A percentile compares a stretch with the other conserved stretches of the same genome.
Conservation (phyloP, 495 filamentous ascomycete genomes). For the Elasticomyces elasticus region DNA sequence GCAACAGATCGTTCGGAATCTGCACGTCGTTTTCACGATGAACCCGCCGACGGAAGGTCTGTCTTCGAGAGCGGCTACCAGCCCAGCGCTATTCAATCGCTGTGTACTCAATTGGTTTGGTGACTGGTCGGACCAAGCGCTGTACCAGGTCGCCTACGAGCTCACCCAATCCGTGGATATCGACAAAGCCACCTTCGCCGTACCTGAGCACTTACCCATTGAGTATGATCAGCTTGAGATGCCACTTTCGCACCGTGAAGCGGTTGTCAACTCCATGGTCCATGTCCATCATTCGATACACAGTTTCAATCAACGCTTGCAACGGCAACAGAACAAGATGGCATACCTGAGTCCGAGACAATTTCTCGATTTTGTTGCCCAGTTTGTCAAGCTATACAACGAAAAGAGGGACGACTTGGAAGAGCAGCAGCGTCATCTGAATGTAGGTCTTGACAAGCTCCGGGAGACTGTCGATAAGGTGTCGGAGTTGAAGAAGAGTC, state of each 20-base stretch:
- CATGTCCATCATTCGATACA: constrained; percentile 94
- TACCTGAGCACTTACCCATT: constrained; percentile 86
- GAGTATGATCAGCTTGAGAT: constrained; percentile 77
- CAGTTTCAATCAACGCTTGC: constrained; percentile 75
- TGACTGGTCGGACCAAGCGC: constrained; percentile 97
- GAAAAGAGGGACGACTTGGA: constrained; percentile 98
- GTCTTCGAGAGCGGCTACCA: constrained; percentile 91
- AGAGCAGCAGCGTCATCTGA: constrained; percentile 95
- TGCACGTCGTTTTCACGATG: constrained; percentile 99
- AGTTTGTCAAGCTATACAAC: constrained; percentile 94
- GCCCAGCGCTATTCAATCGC: constrained; percentile 95
- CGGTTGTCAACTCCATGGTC: constrained; percentile 95
- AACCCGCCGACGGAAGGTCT: constrained; percentile 96
- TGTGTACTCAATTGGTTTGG: constrained; percentile 99
- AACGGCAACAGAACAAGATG: constrained; percentile 78
- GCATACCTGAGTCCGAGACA: constrained; percentile 94
- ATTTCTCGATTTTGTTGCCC: constrained; percentile 95
- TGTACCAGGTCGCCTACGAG: constrained; percentile 95
- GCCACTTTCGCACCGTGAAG: constrained; percentile 79
- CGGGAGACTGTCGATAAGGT: constrained; percentile 97
- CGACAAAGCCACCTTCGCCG: constrained; percentile 69
- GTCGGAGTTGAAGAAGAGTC: constrained; percentile 73
- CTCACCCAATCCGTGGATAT: constrained; percentile 92
- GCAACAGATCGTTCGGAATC: constrained; percentile 94
- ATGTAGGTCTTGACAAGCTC: constrained; percentile 96